Percentiles rank a stretch among this genome's conserved stretches.
phyloP scores from a whole-genome alignment of 2,329 filamentous ascomycete genomes.

The Clonostachys rosea region DNA sequence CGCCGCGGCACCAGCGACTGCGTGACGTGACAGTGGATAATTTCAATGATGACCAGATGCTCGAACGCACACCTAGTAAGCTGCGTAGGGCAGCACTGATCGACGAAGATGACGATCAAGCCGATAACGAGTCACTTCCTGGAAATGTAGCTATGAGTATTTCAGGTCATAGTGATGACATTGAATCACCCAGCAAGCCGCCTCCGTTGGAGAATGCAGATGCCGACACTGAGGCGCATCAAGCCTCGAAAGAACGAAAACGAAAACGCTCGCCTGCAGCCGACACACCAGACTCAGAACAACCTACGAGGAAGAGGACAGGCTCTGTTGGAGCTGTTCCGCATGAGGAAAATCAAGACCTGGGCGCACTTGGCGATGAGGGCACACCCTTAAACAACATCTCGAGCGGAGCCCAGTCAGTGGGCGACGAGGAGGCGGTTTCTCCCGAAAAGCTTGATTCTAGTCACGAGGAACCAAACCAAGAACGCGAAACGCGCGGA shows the following conservation, averaged over 20 bases:
- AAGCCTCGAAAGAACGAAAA: conserved; percentile 35
- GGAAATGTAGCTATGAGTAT: conserved; percentile 22
- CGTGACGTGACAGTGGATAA: conserved; percentile 56
- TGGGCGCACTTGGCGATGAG: conserved; percentile 11
- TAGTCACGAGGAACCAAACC: conserved; percentile 20
- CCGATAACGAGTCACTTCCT: conserved; percentile 21
- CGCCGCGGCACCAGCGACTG: conserved; percentile 65
- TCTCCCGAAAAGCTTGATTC: conserved; percentile 18
- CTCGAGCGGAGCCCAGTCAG: conserved; percentile 31
- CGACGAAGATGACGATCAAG: conserved; percentile 27
- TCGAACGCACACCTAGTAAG: conserved; percentile 73
- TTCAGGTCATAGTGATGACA: conserved; percentile 29
- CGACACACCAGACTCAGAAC: conserved; percentile 39
- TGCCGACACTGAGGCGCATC: conserved; percentile 20
- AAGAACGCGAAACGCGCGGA: conserved; percentile 22
- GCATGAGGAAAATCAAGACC: conserved; percentile 21
- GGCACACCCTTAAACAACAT: conserved; percentile 16
- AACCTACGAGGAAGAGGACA: conserved; percentile 49
- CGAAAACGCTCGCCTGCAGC: conserved; percentile 42
- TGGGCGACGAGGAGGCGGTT: conserved; percentile 24
- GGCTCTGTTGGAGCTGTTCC: conserved; percentile 36
- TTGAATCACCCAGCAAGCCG: conserved; percentile 27
- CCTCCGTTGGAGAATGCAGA: conserved; percentile 15
- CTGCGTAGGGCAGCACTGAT: conserved; percentile 47
- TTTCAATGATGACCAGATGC: conserved; percentile 46